Percentiles rank a stretch among this genome's conserved stretches.
These are phyloP conservation scores for Globisporangium solare DNA, from an alignment of 352 stramenopile genomes.

Conservation along the genomic window DNA sequence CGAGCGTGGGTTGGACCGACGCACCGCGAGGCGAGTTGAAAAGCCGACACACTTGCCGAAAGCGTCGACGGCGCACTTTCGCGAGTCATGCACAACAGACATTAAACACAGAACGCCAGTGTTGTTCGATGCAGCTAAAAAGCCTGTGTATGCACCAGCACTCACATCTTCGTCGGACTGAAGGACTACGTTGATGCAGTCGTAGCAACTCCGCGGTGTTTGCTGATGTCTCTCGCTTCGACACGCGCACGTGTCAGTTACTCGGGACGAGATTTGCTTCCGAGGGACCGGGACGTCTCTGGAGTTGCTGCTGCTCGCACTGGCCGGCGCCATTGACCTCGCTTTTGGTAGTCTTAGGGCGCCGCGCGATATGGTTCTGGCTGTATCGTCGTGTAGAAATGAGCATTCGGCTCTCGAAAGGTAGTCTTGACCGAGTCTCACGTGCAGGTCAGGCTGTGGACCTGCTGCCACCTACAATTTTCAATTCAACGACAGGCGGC, in stretches of 20 bases:
- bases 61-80: conserved; percentile 47
- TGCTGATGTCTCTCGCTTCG: background rate
- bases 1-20: background rate
- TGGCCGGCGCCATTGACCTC: background rate
- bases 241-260: conserved; percentile 4
- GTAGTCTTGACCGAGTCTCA: too few species aligned
- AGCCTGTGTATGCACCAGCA: background rate
- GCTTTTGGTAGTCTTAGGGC: too few species aligned
- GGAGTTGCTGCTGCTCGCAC: background rate
- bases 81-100: background rate
- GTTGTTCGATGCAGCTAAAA: too few species aligned
- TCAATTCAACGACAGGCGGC: too few species aligned
- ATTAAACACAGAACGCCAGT: background rate
- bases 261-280: background rate
- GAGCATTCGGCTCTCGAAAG: too few species aligned
- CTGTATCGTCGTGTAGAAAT: too few species aligned
- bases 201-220: conserved; percentile 38
- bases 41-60: conserved; percentile 26
- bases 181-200: conserved; percentile 47
- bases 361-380: too few species aligned
- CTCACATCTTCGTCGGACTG: conserved; percentile 22
- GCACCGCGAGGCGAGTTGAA: background rate
- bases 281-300: background rate
- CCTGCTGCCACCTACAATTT: too few species aligned
- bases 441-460: too few species aligned